A percentile compares a stretch with the other conserved stretches of the same genome.
Evolutionary conservation across 257 asterid species (phyloP).

Genomic region (Petrea volubilis): DNA sequence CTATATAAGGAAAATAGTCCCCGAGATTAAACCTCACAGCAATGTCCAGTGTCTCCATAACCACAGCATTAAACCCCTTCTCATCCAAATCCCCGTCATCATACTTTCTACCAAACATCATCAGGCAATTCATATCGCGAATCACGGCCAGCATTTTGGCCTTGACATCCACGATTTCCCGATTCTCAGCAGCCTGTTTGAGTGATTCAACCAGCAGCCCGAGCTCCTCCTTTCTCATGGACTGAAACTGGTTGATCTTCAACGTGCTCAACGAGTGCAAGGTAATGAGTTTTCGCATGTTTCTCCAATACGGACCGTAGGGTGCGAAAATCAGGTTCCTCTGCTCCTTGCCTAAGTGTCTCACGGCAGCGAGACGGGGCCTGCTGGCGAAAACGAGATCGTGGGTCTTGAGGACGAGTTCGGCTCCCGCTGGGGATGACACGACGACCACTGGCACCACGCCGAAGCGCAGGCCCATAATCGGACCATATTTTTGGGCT

Average conservation of each 20-base stretch:
- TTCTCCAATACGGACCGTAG: conserved; percentile 43
- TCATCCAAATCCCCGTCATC: conserved; percentile 27
- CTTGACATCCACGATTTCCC: conserved; percentile 27
- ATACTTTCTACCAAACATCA: too few species aligned
- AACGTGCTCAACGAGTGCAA: conserved; percentile 24
- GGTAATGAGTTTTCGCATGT: too few species aligned
- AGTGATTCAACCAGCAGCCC: conserved; percentile 12
- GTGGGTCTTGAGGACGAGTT: conserved; percentile 28
- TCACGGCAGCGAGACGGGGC: not conserved
- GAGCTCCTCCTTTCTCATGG: conserved; percentile 40
- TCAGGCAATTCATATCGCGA: conserved; percentile 30
- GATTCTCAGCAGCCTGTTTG: not conserved
- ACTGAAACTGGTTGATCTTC: conserved; percentile 25
- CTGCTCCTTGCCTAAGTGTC: not conserved
- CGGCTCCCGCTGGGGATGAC: conserved; percentile 24
- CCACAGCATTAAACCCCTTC: conserved; percentile 24
- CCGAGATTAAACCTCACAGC: conserved; percentile 16
- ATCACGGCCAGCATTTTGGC: not conserved
- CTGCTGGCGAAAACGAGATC: conserved; percentile 30
- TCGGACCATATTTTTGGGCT: conserved; percentile 28
- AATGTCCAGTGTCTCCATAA: conserved; percentile 5
- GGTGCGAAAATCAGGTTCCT: conserved; percentile 10
- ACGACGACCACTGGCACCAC: conserved; percentile 16
- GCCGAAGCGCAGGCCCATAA: conserved; percentile 31
- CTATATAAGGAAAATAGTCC: too few species aligned